These are phyloP conservation scores for Apiotrichum domesticum DNA, from an alignment of 1,284 basidiomycete genomes.

Conservation along the genomic window DNA sequence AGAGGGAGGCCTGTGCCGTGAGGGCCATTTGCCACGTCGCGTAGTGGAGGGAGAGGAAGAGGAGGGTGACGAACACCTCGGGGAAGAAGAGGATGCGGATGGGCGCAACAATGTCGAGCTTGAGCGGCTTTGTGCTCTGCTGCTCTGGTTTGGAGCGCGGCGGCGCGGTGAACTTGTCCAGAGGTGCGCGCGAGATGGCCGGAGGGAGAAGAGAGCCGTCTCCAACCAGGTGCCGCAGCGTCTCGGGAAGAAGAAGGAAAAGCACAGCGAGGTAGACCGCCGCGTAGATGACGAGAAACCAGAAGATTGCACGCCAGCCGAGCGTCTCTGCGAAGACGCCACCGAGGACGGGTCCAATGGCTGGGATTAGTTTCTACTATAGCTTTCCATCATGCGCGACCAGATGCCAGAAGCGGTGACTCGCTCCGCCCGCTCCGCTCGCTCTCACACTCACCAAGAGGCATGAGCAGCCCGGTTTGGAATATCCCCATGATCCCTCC, in stretches of 20 bases:
- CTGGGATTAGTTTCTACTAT: background rate
- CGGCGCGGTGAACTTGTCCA: constrained; percentile 27
- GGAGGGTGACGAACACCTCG: constrained; percentile 60
- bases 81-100: constrained; percentile 56
- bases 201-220: constrained; percentile 34
- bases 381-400: too few relatives aligned
- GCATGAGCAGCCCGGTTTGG: background rate
- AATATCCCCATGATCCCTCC: constrained; percentile 1
- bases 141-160: constrained; percentile 1
- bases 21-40: constrained; percentile 61
- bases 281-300: constrained; percentile 34
- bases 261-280: constrained; percentile 28
- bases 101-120: constrained; percentile 54
- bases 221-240: constrained; percentile 50
- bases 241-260: constrained; percentile 58
- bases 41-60: constrained; percentile 57
- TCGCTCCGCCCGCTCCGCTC: too few relatives aligned
- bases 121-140: background rate
- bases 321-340: constrained; percentile 34
- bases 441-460: background rate
- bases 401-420: too few relatives aligned
- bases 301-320: constrained; percentile 39
- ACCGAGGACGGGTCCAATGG: constrained; percentile 22
- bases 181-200: constrained; percentile 47
- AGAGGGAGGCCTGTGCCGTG: constrained; percentile 61